Percentiles rank a stretch among this genome's conserved stretches.
Evolutionary conservation across 1,284 basidiomycete species (phyloP).

Genomic region (Ganoderma lucidum): DNA sequence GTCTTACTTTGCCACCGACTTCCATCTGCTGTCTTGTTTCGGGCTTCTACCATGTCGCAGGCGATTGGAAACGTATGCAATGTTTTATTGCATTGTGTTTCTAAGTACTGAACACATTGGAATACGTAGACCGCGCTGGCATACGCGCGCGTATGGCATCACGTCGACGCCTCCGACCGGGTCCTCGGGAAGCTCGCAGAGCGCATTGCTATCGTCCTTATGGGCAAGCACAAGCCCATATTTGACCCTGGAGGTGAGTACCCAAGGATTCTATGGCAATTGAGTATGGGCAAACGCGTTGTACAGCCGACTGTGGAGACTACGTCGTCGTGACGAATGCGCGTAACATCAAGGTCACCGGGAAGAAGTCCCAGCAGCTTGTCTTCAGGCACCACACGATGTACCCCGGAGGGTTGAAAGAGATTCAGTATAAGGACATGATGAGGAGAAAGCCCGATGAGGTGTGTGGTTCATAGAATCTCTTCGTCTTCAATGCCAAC

Average conservation of each 20-base stretch:
- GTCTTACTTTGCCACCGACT: slow-evolving; percentile 27
- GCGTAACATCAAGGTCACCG: slow-evolving; percentile 86
- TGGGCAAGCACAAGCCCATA: slow-evolving; percentile 99
- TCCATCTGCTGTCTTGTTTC: slow-evolving; percentile 15
- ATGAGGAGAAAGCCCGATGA: slow-evolving; percentile 90
- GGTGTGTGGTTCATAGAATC: slow-evolving; percentile 57
- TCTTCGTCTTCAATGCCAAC: slow-evolving; percentile 9
- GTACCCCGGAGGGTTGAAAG: slow-evolving; percentile 94
- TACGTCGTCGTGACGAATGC: slow-evolving; percentile 98
- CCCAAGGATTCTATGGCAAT: background rate
- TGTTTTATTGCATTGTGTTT: background rate
- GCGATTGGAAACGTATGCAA: slow-evolving; percentile 70
- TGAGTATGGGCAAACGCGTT: slow-evolving; percentile 1
- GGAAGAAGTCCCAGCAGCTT: slow-evolving; percentile 89
- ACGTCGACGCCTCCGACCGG: slow-evolving; percentile 90
- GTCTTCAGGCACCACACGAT: slow-evolving; percentile 92
- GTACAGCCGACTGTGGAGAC: slow-evolving; percentile 92
- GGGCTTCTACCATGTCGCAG: slow-evolving; percentile 58
- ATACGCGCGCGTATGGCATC: slow-evolving; percentile 95
- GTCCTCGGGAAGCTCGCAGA: slow-evolving; percentile 93
- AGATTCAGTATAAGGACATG: slow-evolving; percentile 85
- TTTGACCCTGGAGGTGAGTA: slow-evolving; percentile 88
- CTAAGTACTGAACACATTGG: background rate
- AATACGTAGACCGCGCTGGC: slow-evolving; percentile 85
- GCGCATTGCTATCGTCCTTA: slow-evolving; percentile 92